Percentiles rank a stretch among this genome's conserved stretches.
phyloP scores from a whole-genome alignment of 73 alveolate species.

The Stentor coeruleus region DNA sequence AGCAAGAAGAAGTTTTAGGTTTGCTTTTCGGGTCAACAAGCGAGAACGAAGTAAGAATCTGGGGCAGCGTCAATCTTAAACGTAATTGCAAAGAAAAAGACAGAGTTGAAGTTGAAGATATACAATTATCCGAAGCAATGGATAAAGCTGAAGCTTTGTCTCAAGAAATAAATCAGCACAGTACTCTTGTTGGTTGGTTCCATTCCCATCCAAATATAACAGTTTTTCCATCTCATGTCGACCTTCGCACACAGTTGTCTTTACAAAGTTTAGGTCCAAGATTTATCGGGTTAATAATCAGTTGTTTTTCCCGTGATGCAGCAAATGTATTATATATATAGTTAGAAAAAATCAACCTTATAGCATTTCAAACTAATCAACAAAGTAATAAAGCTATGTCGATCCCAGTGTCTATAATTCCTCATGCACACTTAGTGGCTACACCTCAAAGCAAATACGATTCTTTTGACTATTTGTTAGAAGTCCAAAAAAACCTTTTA shows the following conservation, averaged over 20 bases:
- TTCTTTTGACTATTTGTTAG: slow-evolving; percentile 30
- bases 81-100: slow-evolving; percentile 57
- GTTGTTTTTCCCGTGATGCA: slow-evolving; percentile 36
- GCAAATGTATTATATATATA: not conserved
- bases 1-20: slow-evolving; percentile 44
- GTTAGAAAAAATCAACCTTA: slow-evolving; percentile 29
- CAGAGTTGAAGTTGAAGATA: slow-evolving; percentile 64
- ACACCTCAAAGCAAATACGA: slow-evolving; percentile 30
- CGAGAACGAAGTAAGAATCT: slow-evolving; percentile 18
- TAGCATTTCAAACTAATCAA: slow-evolving; percentile 28
- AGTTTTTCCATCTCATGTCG: slow-evolving; percentile 65
- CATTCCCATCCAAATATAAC: slow-evolving; percentile 73
- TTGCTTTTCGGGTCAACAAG: slow-evolving; percentile 42
- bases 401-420: slow-evolving; percentile 33
- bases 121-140: slow-evolving; percentile 47
- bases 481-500: slow-evolving; percentile 28
- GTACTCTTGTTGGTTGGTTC: slow-evolving; percentile 64
- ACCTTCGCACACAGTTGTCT: slow-evolving; percentile 42
- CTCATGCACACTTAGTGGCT: not conserved
- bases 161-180: not conserved
- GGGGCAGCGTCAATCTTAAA: not conserved
- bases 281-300: slow-evolving; percentile 46
- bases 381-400: slow-evolving; percentile 32
- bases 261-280: slow-evolving; percentile 43
- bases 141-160: slow-evolving; percentile 48